Evolutionary conservation across 306 rosid genomes (phyloP), one percentile per base, ranked within the genome.

Genomic region (Dalbergia oliveri): DNA sequence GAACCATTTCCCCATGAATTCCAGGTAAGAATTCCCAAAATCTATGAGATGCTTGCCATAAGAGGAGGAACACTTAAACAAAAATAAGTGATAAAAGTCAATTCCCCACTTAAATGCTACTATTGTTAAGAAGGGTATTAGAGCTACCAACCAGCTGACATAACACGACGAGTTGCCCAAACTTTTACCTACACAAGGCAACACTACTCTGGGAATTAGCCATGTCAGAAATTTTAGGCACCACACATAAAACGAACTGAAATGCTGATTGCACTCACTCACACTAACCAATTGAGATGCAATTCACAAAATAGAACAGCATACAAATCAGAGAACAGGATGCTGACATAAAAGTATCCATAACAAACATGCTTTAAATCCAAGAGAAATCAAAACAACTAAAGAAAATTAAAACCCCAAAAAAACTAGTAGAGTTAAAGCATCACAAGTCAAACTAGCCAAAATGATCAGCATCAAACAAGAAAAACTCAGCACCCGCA

Each of bases 291-390:
- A 26, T 10, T 23, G 39, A 37, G 31, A 77, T 66, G 81, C 57
- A 39, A 18, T 65, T 47, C 57, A 56, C 14, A 68, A 54, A 45
- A 11, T 35, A 81, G 10, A 68, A 61, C 66, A 11, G 35, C 66
- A 59, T 16, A 15, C 26, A 81, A 43, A 81, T 66, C 60, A 72
- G 23, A 59, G 34, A 45, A 18, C 12, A 66, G 11, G 57, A 57
- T 11, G 35, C 16, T 81, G 63, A 80, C 15, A 80, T 26, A 13
- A 45, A 72, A 79, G 44, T 13, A 45, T 50, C 72, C 18, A 12
- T 49, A 18, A 5, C 7, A 37, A 53, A 50, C 37, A 64, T 64
- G 72, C 23, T 21, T 39, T 33, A 23, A 56, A 56, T 43, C 26
- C 73, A 35, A 51, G 35, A 76, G 81, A 12, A 77, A 8, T 23